Evolutionary conservation across 2,329 filamentous ascomycete species (phyloP).

Genomic region (Nemania abortiva): DNA sequence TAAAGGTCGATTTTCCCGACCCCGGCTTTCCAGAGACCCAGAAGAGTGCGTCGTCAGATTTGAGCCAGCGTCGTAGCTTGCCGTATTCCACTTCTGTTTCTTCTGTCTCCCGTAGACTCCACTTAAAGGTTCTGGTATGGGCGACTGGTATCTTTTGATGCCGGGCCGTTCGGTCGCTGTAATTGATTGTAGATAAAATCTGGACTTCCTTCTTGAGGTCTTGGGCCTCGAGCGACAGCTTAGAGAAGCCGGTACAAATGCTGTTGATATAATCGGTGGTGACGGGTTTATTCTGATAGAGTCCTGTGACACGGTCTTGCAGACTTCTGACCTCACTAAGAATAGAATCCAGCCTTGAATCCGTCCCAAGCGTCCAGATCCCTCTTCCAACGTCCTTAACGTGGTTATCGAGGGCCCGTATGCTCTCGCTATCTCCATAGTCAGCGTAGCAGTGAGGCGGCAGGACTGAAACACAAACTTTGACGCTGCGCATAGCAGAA

Average conservation of each 20-base stretch:
- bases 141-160: too few species aligned
- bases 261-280: too few species aligned
- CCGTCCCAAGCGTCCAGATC: slow-evolving; percentile 16
- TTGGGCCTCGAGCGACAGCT: slow-evolving; percentile 17
- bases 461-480: slow-evolving; percentile 18
- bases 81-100: too few species aligned
- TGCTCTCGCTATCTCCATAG: background rate
- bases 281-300: too few species aligned
- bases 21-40: too few species aligned
- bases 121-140: too few species aligned
- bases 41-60: too few species aligned
- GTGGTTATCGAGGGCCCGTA: background rate
- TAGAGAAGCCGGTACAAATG: background rate
- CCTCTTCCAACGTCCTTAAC: slow-evolving; percentile 10
- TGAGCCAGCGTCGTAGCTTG: too few species aligned
- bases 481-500: slow-evolving; percentile 16
- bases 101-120: too few species aligned
- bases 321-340: slow-evolving; percentile 15
- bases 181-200: background rate
- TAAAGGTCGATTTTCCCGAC: too few species aligned
- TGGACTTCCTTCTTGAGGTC: slow-evolving; percentile 20
- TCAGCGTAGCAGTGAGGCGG: slow-evolving; percentile 1
- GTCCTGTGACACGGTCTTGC: slow-evolving; percentile 1
- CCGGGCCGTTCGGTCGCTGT: too few species aligned
- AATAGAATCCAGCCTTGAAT: slow-evolving; percentile 21